Percentiles rank a stretch among this genome's conserved stretches.
Evolutionary conservation across 805 yeast genomes (phyloP).

Genomic region (Starmerella powellii): DNA sequence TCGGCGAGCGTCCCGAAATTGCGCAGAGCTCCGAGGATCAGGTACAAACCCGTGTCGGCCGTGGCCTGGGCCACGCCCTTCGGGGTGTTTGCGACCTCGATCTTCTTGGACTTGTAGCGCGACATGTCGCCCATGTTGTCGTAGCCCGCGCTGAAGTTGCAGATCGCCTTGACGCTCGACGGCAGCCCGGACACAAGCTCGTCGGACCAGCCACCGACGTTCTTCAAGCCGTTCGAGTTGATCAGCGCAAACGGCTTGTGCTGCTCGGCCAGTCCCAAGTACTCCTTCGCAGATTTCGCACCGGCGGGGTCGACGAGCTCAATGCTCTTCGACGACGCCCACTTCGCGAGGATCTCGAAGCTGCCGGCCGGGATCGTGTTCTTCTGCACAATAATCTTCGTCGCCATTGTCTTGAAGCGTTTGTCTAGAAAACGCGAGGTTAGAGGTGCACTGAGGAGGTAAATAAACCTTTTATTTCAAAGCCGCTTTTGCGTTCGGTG

Average conservation of each 20-base stretch:
- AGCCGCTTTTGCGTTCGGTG: no score
- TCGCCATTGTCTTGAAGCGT: neutral
- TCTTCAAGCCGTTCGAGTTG: slow-evolving; percentile 33
- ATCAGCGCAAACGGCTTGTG: slow-evolving; percentile 34
- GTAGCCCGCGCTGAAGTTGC: slow-evolving; percentile 49
- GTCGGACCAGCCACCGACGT: slow-evolving; percentile 36
- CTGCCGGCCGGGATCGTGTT: slow-evolving; percentile 5
- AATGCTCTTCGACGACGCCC: slow-evolving; percentile 34
- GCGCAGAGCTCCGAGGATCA: slow-evolving; percentile 42
- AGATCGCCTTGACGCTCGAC: slow-evolving; percentile 33
- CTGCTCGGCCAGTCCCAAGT: slow-evolving; percentile 30
- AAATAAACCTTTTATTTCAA: no score
- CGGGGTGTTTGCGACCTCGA: slow-evolving; percentile 45
- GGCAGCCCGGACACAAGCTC: slow-evolving; percentile 34
- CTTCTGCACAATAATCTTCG: slow-evolving; percentile 1
- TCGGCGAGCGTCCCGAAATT: slow-evolving; percentile 37
- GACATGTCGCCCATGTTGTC: slow-evolving; percentile 38
- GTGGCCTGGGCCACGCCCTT: slow-evolving; percentile 43
- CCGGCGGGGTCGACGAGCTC: slow-evolving; percentile 36
- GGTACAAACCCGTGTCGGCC: slow-evolving; percentile 44
- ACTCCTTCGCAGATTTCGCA: slow-evolving; percentile 32
- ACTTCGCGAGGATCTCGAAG: slow-evolving; percentile 26
- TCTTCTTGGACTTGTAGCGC: slow-evolving; percentile 32
- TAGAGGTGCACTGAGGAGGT: no score
- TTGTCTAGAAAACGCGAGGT: no score